Evolutionary conservation across 345 rosid species (phyloP).

Genomic region (Carallia brachiata): DNA sequence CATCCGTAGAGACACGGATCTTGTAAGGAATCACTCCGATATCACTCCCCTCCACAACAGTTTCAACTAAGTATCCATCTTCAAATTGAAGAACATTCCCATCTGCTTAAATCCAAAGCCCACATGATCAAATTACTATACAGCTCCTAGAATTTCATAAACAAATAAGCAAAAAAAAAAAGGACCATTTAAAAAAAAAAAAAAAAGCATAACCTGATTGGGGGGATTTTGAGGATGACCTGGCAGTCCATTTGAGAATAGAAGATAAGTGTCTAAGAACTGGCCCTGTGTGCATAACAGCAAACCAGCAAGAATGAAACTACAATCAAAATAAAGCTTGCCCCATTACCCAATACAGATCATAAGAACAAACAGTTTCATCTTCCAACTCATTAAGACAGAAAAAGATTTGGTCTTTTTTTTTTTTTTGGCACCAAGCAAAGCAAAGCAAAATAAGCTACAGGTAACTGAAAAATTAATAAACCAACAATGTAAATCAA

Average conservation of each 20-base stretch:
- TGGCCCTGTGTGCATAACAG: conserved; percentile 36
- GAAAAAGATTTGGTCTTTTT: too few species aligned
- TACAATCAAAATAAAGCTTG: not conserved
- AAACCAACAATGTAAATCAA: conserved; percentile 17
- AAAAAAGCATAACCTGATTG: conserved; percentile 48
- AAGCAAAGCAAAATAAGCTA: not conserved
- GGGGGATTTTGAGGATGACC: conserved; percentile 54
- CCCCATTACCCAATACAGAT: not conserved
- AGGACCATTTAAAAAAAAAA: not conserved
- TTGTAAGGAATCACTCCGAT: conserved; percentile 79
- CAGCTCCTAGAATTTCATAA: not conserved
- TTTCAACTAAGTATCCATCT: conserved; percentile 85
- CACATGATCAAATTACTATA: conserved; percentile 1
- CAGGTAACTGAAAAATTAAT: not conserved
- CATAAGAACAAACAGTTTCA: not conserved
- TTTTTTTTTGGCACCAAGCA: not conserved
- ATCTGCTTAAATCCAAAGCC: conserved; percentile 39
- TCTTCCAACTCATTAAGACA: too few species aligned
- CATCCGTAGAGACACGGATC: conserved; percentile 71
- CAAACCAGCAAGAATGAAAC: not conserved
- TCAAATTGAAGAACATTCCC: conserved; percentile 75
- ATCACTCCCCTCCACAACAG: conserved; percentile 79
- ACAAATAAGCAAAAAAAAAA: not conserved
- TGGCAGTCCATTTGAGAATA: conserved; percentile 67
- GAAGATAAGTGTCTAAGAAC: conserved; percentile 70